Base-by-base conservation (phyloP, 768 basidiomycete genomes). In the Phylloporus arenicola region DNA sequence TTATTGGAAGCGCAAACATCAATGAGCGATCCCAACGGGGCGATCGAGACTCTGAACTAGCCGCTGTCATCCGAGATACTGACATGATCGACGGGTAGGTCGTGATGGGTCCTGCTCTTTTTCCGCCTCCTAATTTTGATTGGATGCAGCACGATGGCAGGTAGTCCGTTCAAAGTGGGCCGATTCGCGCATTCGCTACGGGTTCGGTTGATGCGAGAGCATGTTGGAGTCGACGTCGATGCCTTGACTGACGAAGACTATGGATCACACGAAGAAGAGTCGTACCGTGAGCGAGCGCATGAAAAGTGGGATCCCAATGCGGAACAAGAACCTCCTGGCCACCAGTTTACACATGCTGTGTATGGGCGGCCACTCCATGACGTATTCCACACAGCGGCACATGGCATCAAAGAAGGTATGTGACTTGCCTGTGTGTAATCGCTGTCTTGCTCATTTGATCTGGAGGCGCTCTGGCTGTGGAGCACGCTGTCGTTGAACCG, bases 11-110 rank as follows among this genome's bases (percentile, higher is more conserved):
- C 48, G 95, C 95, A 16, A 98, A 96, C 66, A 92, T 99, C 73
- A 98, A 99, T 63, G 96, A 99, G 65, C 83, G 96, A 33, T 95
- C 92, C 13, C 90, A 91, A 63, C 79, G 92, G 25, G 96, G 96
- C 20, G 95, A 99, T 65, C 84, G 96, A 25, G 96, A 99, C 68
- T 98, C 95, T 3, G 96, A 99, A 65, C 67, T 98, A 30, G 92
- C 92, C 3, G 84, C 89, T 33, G 83, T 99, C 40, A 89, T 98
- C 45, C 77, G 92, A 54, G 96, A 99, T 61, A 98, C 95, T 3
- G 95, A 99, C 61, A 87, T 99, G 88, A 87, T 98, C 45, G 85
- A 95, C 52, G 80, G 91, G 90, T 88, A 55, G 45, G 79, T 70
- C n/a, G 2, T 31, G n/a, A 25, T 41, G 10, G 34, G 20, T 25